Percentiles rank a stretch among this genome's conserved stretches.
phyloP scores from a whole-genome alignment of 768 basidiomycete species.

The Mrakia blollopis region DNA sequence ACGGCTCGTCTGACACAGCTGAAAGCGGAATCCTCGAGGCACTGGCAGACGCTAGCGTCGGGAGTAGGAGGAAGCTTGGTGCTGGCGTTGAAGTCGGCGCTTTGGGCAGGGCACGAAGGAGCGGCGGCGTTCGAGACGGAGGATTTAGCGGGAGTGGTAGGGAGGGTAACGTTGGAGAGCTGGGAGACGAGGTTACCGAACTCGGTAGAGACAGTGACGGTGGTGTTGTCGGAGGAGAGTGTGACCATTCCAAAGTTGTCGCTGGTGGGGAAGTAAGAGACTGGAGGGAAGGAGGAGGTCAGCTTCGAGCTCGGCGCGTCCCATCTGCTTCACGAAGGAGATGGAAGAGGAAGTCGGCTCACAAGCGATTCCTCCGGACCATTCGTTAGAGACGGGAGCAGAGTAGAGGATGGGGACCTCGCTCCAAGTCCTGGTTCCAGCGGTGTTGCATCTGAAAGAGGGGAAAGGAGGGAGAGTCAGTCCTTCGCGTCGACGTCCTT shows the following conservation, averaged over 20 bases:
- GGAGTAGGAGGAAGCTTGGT: conserved; percentile 76
- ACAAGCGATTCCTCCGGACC: conserved; percentile 85
- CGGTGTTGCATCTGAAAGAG: conserved; percentile 11
- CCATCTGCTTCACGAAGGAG: neutral
- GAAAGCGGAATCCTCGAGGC: conserved; percentile 59
- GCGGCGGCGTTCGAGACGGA: conserved; percentile 49
- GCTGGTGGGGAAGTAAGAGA: conserved; percentile 73
- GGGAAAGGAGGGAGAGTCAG: neutral
- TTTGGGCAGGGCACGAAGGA: conserved; percentile 60
- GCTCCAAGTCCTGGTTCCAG: conserved; percentile 64
- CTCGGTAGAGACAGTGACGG: conserved; percentile 28
- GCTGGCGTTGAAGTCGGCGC: conserved; percentile 60
- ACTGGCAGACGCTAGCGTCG: conserved; percentile 70
- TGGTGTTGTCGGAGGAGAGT: conserved; percentile 57
- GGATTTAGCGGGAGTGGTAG: conserved; percentile 59
- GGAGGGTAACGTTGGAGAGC: conserved; percentile 55
- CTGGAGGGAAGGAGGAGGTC: conserved; percentile 13
- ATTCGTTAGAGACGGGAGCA: conserved; percentile 65
- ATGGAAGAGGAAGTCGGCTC: conserved; percentile 16
- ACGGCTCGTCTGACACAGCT: conserved; percentile 65
- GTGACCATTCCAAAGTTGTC: conserved; percentile 84
- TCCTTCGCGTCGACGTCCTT: neutral
- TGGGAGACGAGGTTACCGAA: conserved; percentile 61
- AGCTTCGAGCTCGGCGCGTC: neutral
- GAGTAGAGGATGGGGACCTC: conserved; percentile 71